phyloP scores from a whole-genome alignment of 352 stramenopile species.

The Pythium aquatile region DNA sequence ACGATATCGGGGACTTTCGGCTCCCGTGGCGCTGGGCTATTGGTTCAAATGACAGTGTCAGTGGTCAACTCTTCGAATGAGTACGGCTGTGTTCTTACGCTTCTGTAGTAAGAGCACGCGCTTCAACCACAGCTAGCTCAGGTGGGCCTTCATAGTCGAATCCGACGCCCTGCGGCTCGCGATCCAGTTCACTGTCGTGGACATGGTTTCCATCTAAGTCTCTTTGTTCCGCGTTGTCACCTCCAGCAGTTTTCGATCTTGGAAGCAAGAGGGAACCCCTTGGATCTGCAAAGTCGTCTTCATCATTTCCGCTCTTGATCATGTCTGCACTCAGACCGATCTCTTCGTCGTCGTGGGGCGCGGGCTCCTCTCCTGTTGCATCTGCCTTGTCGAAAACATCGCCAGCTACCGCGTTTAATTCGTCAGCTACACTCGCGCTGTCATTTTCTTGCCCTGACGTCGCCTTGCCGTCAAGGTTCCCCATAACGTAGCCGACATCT shows the following conservation, averaged over 20 bases:
- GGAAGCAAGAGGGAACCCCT: neutral
- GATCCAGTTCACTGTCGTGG: conserved; percentile 19
- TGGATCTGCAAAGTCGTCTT: neutral
- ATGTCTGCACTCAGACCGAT: neutral
- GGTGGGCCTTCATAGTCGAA: conserved; percentile 48
- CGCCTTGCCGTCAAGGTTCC: neutral
- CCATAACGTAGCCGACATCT: neutral
- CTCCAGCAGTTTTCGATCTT: conserved; percentile 6
- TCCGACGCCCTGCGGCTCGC: conserved; percentile 33
- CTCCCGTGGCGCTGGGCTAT: conserved; percentile 25
- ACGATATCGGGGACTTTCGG: conserved; percentile 68
- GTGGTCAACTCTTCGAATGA: neutral
- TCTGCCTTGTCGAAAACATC: neutral
- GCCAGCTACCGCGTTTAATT: neutral
- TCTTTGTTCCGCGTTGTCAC: neutral
- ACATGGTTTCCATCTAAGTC: conserved; percentile 23
- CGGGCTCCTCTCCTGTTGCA: neutral
- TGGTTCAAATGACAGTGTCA: neutral
- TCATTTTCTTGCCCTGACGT: neutral
- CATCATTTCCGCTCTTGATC: neutral
- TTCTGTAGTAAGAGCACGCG: neutral
- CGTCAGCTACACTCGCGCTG: neutral
- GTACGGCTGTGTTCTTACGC: neutral
- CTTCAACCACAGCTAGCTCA: neutral
- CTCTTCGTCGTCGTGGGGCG: neutral